Evolutionary conservation across 306 rosid species (phyloP).

Genomic region (Medicago lupulina): DNA sequence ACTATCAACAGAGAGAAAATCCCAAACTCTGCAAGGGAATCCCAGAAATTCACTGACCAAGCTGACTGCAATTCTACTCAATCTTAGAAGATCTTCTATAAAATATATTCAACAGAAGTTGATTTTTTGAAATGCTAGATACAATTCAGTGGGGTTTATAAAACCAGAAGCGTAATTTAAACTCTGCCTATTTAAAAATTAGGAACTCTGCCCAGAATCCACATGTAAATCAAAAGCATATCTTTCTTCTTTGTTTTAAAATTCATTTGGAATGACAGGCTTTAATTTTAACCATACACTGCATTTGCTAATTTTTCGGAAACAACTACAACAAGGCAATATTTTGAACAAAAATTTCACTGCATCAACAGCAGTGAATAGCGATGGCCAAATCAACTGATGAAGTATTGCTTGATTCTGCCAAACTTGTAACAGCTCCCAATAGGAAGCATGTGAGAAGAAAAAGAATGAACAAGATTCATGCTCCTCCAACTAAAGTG

Average conservation of each 20-base stretch:
- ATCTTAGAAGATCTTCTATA: constrained; percentile 19
- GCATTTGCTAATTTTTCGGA: background rate
- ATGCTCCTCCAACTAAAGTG: constrained; percentile 38
- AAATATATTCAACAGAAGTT: background rate
- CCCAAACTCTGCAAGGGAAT: constrained; percentile 6
- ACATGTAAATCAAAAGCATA: background rate
- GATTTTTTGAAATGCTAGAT: constrained; percentile 12
- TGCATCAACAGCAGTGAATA: constrained; percentile 23
- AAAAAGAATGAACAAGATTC: constrained; percentile 42
- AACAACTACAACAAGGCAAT: constrained; percentile 26
- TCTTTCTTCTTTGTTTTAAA: background rate
- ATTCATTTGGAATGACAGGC: background rate
- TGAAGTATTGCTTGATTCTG: background rate
- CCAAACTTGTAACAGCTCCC: constrained; percentile 10
- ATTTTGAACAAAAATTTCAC: constrained; percentile 37
- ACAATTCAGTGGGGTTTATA: constrained; percentile 9
- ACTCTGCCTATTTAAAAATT: background rate
- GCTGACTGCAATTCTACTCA: constrained; percentile 3
- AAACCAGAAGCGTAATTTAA: background rate
- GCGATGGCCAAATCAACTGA: constrained; percentile 1
- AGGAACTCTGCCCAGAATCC: background rate
- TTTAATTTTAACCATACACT: background rate
- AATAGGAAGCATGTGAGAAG: constrained; percentile 57
- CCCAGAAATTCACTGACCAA: constrained; percentile 17
- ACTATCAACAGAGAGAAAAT: constrained; percentile 9